These are phyloP conservation scores for Stagonosporopsis tanaceti DNA, from an alignment of 2,329 filamentous ascomycete genomes.

Conservation along the genomic window DNA sequence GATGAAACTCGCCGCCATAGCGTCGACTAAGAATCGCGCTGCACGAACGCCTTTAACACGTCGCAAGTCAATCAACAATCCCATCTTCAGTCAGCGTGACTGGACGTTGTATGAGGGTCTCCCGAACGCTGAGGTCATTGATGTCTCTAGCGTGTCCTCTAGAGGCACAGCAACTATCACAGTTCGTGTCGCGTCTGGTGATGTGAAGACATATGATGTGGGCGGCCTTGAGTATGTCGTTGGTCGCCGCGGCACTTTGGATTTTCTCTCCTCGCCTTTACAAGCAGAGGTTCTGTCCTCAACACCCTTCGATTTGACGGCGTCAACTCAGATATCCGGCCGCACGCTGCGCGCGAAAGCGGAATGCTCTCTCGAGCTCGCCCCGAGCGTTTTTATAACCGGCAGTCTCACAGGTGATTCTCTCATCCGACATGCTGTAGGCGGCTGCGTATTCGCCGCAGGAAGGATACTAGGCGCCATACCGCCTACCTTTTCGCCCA, in stretches of 20 bases:
- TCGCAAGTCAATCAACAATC: conserved; percentile 49
- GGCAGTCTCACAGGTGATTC: conserved; percentile 69
- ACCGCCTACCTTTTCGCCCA: conserved; percentile 28
- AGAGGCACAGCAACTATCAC: conserved; percentile 46
- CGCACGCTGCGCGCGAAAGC: conserved; percentile 63
- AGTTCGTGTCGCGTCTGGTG: conserved; percentile 55
- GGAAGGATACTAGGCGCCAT: conserved; percentile 55
- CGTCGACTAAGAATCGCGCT: conserved; percentile 26
- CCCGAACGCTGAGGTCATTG: conserved; percentile 61
- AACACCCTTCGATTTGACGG: conserved; percentile 9
- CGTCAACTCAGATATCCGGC: conserved; percentile 54
- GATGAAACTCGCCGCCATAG: conserved; percentile 62
- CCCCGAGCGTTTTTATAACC: conserved; percentile 62
- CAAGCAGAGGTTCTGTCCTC: conserved; percentile 56
- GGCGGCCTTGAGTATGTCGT: conserved; percentile 63
- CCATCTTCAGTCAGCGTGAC: conserved; percentile 57
- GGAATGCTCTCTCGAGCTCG: conserved; percentile 61
- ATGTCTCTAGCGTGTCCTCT: conserved; percentile 29
- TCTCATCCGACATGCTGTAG: conserved; percentile 66
- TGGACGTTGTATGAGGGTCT: conserved; percentile 65
- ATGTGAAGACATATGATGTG: conserved; percentile 55
- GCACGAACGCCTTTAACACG: conserved; percentile 36
- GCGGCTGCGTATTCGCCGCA: conserved; percentile 65
- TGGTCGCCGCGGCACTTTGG: conserved; percentile 63
- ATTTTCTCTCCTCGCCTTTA: conserved; percentile 59